A percentile compares a stretch with the other conserved stretches of the same genome.
phyloP scores from a whole-genome alignment of 1,284 basidiomycete species.

The Termitomyces sp. region DNA sequence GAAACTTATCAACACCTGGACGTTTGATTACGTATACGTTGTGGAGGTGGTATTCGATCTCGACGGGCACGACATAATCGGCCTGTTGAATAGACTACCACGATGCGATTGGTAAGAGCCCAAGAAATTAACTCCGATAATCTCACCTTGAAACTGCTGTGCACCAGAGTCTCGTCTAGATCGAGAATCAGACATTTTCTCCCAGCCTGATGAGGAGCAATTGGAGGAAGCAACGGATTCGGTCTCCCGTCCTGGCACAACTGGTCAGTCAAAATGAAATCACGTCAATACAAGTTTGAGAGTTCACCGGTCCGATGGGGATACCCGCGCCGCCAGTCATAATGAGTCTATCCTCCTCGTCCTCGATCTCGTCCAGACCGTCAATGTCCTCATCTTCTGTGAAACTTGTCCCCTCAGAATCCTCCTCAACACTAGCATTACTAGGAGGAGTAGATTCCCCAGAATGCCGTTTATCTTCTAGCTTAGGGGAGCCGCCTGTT shows the following conservation, averaged over 20 bases:
- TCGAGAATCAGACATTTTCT: conserved; percentile 94
- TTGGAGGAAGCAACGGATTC: conserved; percentile 75
- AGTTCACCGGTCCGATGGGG: conserved; percentile 45
- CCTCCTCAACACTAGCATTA: conserved; percentile 33
- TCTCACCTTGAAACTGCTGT: conserved; percentile 86
- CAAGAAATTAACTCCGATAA: conserved; percentile 3
- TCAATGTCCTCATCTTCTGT: conserved; percentile 45
- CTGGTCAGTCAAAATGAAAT: neutral
- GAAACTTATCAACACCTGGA: conserved; percentile 94
- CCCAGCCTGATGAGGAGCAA: conserved; percentile 70
- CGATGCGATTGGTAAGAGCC: conserved; percentile 12
- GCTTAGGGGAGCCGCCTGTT: conserved; percentile 34
- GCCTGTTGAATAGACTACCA: conserved; percentile 87
- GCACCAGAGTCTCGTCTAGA: conserved; percentile 93
- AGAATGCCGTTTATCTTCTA: conserved; percentile 26
- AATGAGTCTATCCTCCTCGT: conserved; percentile 46
- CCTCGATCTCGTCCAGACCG: conserved; percentile 38
- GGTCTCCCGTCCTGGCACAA: conserved; percentile 72
- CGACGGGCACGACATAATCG: conserved; percentile 98
- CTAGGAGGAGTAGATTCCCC: conserved; percentile 26
- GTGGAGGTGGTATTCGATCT: conserved; percentile 97
- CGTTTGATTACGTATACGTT: conserved; percentile 99
- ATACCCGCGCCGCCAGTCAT: conserved; percentile 48
- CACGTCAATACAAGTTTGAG: neutral
- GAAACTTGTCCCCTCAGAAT: conserved; percentile 42